These are phyloP conservation scores for Crithidia acanthocephali DNA, from an alignment of 208 protist genomes.

Conservation along the genomic window DNA sequence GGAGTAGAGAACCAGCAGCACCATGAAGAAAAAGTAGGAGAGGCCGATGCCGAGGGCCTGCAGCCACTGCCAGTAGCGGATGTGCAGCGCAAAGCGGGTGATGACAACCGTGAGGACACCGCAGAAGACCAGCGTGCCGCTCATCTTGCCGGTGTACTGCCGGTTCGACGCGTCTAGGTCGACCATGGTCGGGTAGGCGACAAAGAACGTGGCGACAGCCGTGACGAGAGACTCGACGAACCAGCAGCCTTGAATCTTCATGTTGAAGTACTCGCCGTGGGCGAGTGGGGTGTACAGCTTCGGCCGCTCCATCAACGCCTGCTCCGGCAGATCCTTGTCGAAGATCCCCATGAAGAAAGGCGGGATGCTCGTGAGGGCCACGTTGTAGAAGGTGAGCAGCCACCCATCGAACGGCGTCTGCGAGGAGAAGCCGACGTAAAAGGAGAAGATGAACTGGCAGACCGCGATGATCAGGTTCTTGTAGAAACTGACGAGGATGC, in stretches of 20 bases:
- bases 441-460: conserved; percentile 91
- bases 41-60: conserved; percentile 61
- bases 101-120: conserved; percentile 77
- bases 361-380: conserved; percentile 86
- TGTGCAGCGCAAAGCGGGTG: conserved; percentile 58
- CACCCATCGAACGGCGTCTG: conserved; percentile 90
- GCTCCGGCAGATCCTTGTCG: conserved; percentile 92
- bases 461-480: conserved; percentile 96
- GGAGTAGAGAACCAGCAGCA: conserved; percentile 68
- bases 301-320: conserved; percentile 59
- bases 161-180: conserved; percentile 31
- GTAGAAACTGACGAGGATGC: conserved; percentile 97
- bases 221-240: conserved; percentile 60
- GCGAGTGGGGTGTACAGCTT: conserved; percentile 78
- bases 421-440: conserved; percentile 91
- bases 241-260: conserved; percentile 54
- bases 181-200: conserved; percentile 51
- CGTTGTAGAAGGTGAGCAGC: conserved; percentile 90
- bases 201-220: conserved; percentile 69
- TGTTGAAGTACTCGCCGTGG: conserved; percentile 81
- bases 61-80: conserved; percentile 84
- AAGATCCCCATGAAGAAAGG: conserved; percentile 93
- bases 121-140: conserved; percentile 72
- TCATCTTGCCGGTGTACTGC: conserved; percentile 54
- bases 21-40: conserved; percentile 53